Evolutionary conservation across 768 basidiomycete species (phyloP).

Genomic region (Phlebiopsis gigantea): DNA sequence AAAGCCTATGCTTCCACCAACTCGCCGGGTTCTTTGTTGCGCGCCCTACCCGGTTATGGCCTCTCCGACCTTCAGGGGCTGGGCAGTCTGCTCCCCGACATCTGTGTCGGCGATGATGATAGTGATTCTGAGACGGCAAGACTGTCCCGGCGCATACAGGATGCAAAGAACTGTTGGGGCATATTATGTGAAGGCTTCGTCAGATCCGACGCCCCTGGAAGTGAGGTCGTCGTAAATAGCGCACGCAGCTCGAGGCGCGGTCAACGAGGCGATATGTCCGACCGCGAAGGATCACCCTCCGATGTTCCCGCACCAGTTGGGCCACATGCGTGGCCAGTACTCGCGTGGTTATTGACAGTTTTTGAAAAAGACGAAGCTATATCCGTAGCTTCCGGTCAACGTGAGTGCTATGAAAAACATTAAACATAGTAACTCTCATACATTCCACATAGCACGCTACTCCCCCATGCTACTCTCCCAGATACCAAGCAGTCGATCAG

Average conservation of each 20-base stretch:
- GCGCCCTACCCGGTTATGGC: constrained; percentile 48
- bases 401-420: neutral
- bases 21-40: constrained; percentile 44
- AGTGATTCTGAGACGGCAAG: constrained; percentile 55
- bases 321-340: constrained; percentile 61
- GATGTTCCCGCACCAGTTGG: constrained; percentile 36
- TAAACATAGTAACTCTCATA: constrained; percentile 4
- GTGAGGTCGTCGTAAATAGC: neutral
- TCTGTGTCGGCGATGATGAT: constrained; percentile 28
- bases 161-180: constrained; percentile 56
- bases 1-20: constrained; percentile 54
- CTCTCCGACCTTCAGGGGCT: constrained; percentile 9
- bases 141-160: constrained; percentile 47
- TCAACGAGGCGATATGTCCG: constrained; percentile 28
- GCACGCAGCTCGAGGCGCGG: constrained; percentile 11
- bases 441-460: constrained; percentile 29
- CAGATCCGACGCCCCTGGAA: constrained; percentile 25
- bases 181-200: constrained; percentile 53
- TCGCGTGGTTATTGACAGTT: constrained; percentile 63
- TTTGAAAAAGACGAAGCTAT: constrained; percentile 63
- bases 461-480: constrained; percentile 55
- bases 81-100: neutral
- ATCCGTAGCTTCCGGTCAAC: constrained; percentile 34
- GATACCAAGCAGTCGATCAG: constrained; percentile 49
- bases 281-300: neutral